Percentiles rank a stretch among this genome's conserved stretches.
phyloP scores from a whole-genome alignment of 2,329 filamentous ascomycete genomes.

The Aspergillus texensis region DNA sequence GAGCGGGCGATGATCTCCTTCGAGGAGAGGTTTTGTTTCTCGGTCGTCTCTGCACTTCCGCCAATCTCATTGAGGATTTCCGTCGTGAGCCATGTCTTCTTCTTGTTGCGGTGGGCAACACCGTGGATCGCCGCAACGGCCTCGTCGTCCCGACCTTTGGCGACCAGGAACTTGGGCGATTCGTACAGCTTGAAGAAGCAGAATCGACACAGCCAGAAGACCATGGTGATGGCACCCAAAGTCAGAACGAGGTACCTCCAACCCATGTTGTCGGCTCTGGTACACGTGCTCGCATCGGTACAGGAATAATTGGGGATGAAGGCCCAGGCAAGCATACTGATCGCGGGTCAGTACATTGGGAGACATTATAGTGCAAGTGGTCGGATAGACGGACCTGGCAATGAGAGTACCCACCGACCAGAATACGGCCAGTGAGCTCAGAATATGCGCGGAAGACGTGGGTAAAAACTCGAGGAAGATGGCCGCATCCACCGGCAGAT shows the following conservation, averaged over 20 bases:
- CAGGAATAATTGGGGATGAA: conserved; percentile 70
- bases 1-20: conserved; percentile 60
- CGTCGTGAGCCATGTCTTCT: conserved; percentile 74
- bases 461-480: conserved; percentile 83
- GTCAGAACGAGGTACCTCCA: conserved; percentile 74
- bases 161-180: conserved; percentile 80
- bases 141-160: conserved; percentile 72
- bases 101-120: conserved; percentile 70
- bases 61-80: conserved; percentile 63
- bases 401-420: conserved; percentile 80
- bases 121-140: conserved; percentile 79
- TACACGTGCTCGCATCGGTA: conserved; percentile 36
- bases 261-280: conserved; percentile 59
- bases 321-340: conserved; percentile 65
- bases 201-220: conserved; percentile 76
- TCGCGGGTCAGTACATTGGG: not conserved
- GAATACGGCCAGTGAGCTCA: conserved; percentile 77
- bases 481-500: conserved; percentile 77
- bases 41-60: conserved; percentile 47
- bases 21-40: conserved; percentile 44
- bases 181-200: conserved; percentile 79
- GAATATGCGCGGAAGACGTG: conserved; percentile 65
- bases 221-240: conserved; percentile 69
- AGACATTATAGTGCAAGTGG: not conserved
- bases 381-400: conserved; percentile 5